These are phyloP conservation scores for Dendrocalamus sinicus DNA, from an alignment of 176 grass and related monocot genomes.

Conservation along the genomic window DNA sequence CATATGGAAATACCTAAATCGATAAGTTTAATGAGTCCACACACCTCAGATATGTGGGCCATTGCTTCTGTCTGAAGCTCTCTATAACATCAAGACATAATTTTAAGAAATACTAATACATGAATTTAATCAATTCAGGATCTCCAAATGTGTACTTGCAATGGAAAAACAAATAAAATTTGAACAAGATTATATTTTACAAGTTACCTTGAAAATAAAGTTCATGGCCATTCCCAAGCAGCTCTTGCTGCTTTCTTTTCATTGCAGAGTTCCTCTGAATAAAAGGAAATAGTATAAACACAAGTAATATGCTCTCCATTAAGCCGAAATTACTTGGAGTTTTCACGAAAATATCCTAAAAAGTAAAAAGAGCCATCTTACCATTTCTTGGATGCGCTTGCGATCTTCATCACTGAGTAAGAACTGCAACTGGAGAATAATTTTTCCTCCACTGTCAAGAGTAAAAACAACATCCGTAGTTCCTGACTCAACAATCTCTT, in stretches of 20 bases:
- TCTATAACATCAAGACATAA: not conserved
- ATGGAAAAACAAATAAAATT: not conserved
- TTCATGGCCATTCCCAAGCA: conserved; percentile 25
- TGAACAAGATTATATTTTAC: not conserved
- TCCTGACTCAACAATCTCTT: conserved; percentile 50
- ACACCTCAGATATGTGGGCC: not conserved
- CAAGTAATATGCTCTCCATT: not conserved
- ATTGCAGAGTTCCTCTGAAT: conserved; percentile 47
- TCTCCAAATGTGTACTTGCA: conserved; percentile 12
- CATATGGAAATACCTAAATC: not conserved
- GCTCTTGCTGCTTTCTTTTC: conserved; percentile 54
- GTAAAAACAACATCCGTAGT: conserved; percentile 38
- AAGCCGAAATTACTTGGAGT: not conserved
- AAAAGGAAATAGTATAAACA: conserved; percentile 7
- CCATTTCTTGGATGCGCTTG: conserved; percentile 56
- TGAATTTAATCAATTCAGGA: not conserved
- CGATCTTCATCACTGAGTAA: conserved; percentile 58
- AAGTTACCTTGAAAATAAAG: conserved; percentile 44
- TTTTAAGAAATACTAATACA: not conserved
- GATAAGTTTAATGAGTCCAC: conserved; percentile 9
- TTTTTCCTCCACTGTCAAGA: conserved; percentile 37
- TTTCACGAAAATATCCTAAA: conserved; percentile 10
- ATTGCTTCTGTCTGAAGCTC: not conserved
- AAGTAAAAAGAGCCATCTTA: not conserved
- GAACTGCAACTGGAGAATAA: conserved; percentile 47